These are phyloP conservation scores for Dioszegia crocea DNA, from an alignment of 768 basidiomycete species.

Conservation along the genomic window DNA sequence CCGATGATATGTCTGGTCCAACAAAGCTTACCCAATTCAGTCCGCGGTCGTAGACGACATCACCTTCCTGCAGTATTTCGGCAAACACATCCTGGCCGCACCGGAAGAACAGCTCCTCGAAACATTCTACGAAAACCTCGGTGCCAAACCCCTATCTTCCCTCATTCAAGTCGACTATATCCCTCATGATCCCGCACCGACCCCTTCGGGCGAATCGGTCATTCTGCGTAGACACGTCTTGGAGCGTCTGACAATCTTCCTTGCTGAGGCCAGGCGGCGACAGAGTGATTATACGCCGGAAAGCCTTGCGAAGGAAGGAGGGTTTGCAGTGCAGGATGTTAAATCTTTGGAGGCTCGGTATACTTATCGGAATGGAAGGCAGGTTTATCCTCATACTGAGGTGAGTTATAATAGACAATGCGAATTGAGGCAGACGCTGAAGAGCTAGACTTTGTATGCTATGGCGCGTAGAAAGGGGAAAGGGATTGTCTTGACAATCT, in stretches of 20 bases:
- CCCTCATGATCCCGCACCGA: slow-evolving; percentile 36
- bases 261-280: slow-evolving; percentile 66
- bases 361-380: slow-evolving; percentile 29
- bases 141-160: slow-evolving; percentile 66
- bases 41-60: slow-evolving; percentile 84
- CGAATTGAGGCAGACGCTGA: not conserved
- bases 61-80: slow-evolving; percentile 72
- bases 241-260: slow-evolving; percentile 81
- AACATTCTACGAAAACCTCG: slow-evolving; percentile 74
- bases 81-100: slow-evolving; percentile 60
- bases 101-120: slow-evolving; percentile 77
- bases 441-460: slow-evolving; percentile 27
- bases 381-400: slow-evolving; percentile 28
- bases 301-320: slow-evolving; percentile 44
- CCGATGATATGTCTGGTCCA: not conserved
- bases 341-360: slow-evolving; percentile 35
- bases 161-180: slow-evolving; percentile 75
- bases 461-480: slow-evolving; percentile 28
- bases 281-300: slow-evolving; percentile 46
- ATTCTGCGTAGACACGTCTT: slow-evolving; percentile 51
- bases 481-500: slow-evolving; percentile 63
- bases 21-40: slow-evolving; percentile 34
- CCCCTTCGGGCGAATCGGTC: slow-evolving; percentile 24
- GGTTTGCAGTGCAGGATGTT: slow-evolving; percentile 47
- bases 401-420: slow-evolving; percentile 49